A percentile compares a stretch with the other conserved stretches of the same genome.
Conservation (phyloP, 1,284 basidiomycete species). For the Coniferiporia sulphurascens region DNA sequence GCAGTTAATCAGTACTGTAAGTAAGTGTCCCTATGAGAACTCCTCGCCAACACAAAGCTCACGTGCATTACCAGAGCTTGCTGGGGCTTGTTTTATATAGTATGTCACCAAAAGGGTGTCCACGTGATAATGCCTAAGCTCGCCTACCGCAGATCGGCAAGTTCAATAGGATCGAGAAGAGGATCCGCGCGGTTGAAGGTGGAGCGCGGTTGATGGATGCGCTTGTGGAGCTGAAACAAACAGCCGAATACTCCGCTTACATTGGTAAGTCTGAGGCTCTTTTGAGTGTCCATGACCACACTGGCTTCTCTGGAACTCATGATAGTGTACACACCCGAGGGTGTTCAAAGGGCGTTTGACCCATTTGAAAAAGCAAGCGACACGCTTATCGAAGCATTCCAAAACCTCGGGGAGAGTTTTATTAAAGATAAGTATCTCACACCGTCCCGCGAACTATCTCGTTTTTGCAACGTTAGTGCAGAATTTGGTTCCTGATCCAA, state of each 20-base stretch:
- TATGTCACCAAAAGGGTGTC: too few species aligned
- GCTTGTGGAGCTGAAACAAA: neutral
- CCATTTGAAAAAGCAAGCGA: neutral
- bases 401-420: neutral
- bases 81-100: too few species aligned
- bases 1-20: too few species aligned
- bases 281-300: too few species aligned
- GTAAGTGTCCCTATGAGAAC: too few species aligned
- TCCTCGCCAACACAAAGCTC: too few species aligned
- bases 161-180: neutral
- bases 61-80: too few species aligned
- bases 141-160: neutral
- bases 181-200: neutral
- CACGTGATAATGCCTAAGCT: neutral
- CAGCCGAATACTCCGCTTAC: too few species aligned
- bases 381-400: neutral
- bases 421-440: neutral
- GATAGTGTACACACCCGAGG: too few species aligned
- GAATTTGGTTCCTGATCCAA: neutral
- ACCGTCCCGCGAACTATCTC: neutral
- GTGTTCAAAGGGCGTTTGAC: too few species aligned
- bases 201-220: neutral
- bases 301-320: too few species aligned
- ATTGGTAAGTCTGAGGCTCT: too few species aligned
- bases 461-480: neutral